Base-by-base conservation (phyloP, 2,329 filamentous ascomycete species). In the Chrysosphaeria jannelii region DNA sequence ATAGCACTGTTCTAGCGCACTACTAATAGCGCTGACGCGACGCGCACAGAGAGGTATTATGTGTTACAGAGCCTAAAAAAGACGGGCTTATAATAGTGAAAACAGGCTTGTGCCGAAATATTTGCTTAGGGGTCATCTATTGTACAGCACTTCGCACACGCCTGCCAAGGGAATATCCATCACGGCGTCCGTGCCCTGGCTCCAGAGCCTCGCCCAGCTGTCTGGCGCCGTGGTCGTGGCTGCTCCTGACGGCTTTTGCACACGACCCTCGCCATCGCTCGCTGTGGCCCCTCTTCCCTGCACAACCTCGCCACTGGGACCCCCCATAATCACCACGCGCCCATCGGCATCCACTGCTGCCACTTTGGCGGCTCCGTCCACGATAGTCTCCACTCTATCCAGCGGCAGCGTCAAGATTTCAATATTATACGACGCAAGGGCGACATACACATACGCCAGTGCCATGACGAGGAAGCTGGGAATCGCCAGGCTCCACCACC, bases 121-220 rank as follows among this genome's bases (percentile, higher is more conserved):
- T n/a, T n/a, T n/a, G n/a, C n/a, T n/a, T n/a, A n/a, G n/a, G n/a
- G n/a, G n/a, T n/a, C n/a, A n/a, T n/a, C n/a, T n/a, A n/a, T n/a
- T n/a, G 43, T 93, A 97, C 12, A 97, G 41, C 16, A 97, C 65
- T 47, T 97, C 79, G 39, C 81, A 93, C 2, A 93, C 81, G 1
- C 81, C 85, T 7, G 78, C 79, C 32, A 93, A 58, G 6, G 85
- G 85, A 23, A 97, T 68, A 46, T 97, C 85, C 72, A 97, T 72
- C 6, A 93, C 85, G 2, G 78, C 85, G 51, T 97, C 85, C 0
- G 85, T 97, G 10, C 85, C 78, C 35, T 74, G 66, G 36, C 65
- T 78, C 85, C 85, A 97, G 10, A 89, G 54, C 28, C 53, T 57
- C 36, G 56, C 65, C 81, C 85, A 93, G 7, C 15, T 25, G 23